These are phyloP conservation scores for Canavalia gladiata DNA, from an alignment of 306 rosid genomes.

Conservation along the genomic window DNA sequence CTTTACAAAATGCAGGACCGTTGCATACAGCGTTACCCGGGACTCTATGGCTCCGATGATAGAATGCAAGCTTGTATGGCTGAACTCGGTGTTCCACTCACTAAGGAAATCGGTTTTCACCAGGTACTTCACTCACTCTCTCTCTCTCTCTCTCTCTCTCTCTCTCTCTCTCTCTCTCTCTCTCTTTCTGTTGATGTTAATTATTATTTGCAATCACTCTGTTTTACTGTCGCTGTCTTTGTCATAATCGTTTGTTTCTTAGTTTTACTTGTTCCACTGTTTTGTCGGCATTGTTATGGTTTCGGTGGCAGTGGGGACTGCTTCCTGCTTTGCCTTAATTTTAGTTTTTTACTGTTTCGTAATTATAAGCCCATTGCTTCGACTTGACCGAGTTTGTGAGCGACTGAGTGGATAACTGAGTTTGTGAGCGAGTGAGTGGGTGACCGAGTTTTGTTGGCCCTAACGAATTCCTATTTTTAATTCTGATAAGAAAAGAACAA, in stretches of 20 bases:
- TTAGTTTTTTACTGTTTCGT: background rate
- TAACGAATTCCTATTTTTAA: background rate
- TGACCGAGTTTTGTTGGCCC: background rate
- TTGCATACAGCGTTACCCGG: slow-evolving; percentile 89
- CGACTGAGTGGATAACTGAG: background rate
- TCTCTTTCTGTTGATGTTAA: background rate
- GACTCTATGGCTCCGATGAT: slow-evolving; percentile 93
- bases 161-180: background rate
- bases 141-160: background rate
- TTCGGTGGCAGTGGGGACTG: slow-evolving; percentile 43
- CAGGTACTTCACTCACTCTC: slow-evolving; percentile 60
- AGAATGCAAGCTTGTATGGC: slow-evolving; percentile 99
- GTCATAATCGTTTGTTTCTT: slow-evolving; percentile 15
- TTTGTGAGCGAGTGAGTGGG: background rate
- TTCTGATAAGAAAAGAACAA: background rate
- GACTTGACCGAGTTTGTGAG: too few relatives aligned
- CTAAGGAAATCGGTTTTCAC: slow-evolving; percentile 94
- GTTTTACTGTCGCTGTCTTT: slow-evolving; percentile 18
- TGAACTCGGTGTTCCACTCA: slow-evolving; percentile 99
- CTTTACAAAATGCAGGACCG: slow-evolving; percentile 82
- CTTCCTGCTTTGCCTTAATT: background rate
- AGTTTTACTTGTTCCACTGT: background rate
- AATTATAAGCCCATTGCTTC: slow-evolving; percentile 26
- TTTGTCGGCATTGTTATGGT: slow-evolving; percentile 43
- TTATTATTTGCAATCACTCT: background rate